Conservation (phyloP, 352 stramenopile species). For the Phytophthora uliginosa region DNA sequence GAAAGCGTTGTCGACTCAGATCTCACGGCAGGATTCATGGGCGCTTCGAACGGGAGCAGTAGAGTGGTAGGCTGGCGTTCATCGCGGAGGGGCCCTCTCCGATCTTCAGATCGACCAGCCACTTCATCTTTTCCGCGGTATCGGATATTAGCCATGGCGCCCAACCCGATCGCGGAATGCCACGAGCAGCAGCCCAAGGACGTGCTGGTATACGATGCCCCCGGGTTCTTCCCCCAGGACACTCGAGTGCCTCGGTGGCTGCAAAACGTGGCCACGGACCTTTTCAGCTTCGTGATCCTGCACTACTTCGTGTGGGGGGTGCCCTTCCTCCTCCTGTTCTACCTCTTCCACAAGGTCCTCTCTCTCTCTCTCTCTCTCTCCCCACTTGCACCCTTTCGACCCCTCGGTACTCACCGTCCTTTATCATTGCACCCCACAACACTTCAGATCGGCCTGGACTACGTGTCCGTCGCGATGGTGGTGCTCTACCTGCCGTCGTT, state of each 20-base stretch:
- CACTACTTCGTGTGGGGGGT: constrained; percentile 62
- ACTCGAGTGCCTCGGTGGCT: constrained; percentile 41
- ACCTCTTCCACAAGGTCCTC: constrained; percentile 44
- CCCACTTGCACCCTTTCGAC: too few species aligned
- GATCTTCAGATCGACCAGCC: not conserved
- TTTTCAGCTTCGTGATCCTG: constrained; percentile 50
- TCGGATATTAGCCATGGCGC: constrained; percentile 10
- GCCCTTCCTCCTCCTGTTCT: constrained; percentile 45
- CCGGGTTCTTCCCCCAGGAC: constrained; percentile 38
- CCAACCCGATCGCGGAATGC: constrained; percentile 9
- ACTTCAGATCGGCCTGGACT: constrained; percentile 36
- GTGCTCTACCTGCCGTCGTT: constrained; percentile 59
- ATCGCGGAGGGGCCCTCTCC: not conserved
- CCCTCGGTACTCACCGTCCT: not conserved
- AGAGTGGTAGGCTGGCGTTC: constrained; percentile 23
- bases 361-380: too few species aligned
- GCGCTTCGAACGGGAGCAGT: not conserved
- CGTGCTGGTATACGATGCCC: constrained; percentile 44
- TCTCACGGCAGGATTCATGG: not conserved
- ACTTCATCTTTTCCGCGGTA: constrained; percentile 9
- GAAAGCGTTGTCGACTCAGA: not conserved
- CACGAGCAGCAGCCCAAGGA: constrained; percentile 10
- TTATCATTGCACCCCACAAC: too few species aligned
- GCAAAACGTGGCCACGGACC: constrained; percentile 36
- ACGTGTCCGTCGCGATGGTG: constrained; percentile 44